Evolutionary conservation across 2,329 filamentous ascomycete genomes (phyloP), one percentile per base, ranked within the genome.

Genomic region (Iodosphaeria phyllophila): DNA sequence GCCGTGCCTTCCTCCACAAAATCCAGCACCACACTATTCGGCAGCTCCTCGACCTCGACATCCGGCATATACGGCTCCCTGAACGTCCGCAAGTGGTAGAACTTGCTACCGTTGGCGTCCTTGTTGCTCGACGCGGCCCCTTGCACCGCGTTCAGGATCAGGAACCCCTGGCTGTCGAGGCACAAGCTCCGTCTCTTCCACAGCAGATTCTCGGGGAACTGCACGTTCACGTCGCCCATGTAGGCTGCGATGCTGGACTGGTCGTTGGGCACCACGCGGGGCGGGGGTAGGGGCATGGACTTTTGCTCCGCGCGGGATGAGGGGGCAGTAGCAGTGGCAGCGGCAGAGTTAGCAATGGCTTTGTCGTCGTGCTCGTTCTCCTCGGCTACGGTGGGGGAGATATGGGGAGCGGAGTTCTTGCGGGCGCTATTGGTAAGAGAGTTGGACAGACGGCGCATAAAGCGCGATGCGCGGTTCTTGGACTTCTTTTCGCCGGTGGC

Each of bases 151-250:
- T 74, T 78, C 32, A 98, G 63, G 29, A 92, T 73, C 19, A 98
- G 56, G 48, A 77, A 83, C 11, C 86, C 89, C 31, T 76, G 63
- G 6, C 72, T 69, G 46, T 95, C 84, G 28, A 98, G 68, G 34
- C 75, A 75, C 51, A 93, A 72, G 40, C 75, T 83, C 31, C 89
- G 72, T 27, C 86, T 76, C 56, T 95, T 98, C 89, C 89, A 98
- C 8, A 98, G 62, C 23, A 98, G 60, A 27, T 82, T 92, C 44
- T 95, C 86, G 0, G 89, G 89, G 45, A 98, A 93, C 46, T 98
- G 89, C 8, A 95, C 79, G 40, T 98, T 95, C 33, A 98, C 74
- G 41, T 93, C 80, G 24, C 84, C 82, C 47, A 92, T 64, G 32
- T 75, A 72, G 4, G 79, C 60, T 14, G 74, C 60, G 26, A 71